Percentiles rank a stretch among this genome's conserved stretches.
Conservation (phyloP, 1,284 basidiomycete species). For the Singerocomus rubriflavus region DNA sequence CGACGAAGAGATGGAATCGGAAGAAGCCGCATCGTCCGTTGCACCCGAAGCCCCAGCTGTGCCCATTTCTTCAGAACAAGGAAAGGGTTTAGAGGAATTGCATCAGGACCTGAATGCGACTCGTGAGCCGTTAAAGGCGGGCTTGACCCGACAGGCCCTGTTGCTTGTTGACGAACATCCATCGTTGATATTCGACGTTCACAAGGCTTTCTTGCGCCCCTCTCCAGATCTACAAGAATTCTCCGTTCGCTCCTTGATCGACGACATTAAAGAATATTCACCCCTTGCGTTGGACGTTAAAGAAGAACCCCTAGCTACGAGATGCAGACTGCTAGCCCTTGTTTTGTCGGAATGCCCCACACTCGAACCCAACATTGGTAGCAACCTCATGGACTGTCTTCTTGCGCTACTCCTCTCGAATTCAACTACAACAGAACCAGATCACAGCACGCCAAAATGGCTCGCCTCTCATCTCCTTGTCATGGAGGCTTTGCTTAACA, state of each 20-base stretch:
- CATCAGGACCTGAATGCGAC: slow-evolving; percentile 60
- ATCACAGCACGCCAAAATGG: slow-evolving; percentile 72
- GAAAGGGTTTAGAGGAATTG: slow-evolving; percentile 60
- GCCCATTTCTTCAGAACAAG: slow-evolving; percentile 26
- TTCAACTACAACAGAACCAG: slow-evolving; percentile 46
- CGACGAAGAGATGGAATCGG: slow-evolving; percentile 31
- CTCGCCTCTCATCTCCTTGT: slow-evolving; percentile 79
- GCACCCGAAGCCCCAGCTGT: slow-evolving; percentile 8
- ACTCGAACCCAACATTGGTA: slow-evolving; percentile 47
- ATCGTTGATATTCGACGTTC: slow-evolving; percentile 87
- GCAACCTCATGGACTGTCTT: slow-evolving; percentile 61
- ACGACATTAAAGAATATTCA: slow-evolving; percentile 70
- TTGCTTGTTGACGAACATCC: slow-evolving; percentile 84
- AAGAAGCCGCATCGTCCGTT: slow-evolving; percentile 21
- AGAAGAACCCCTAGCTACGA: slow-evolving; percentile 73
- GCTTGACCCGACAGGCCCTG: slow-evolving; percentile 70
- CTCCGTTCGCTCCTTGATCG: slow-evolving; percentile 63
- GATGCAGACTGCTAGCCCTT: slow-evolving; percentile 84
- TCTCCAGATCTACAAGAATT: slow-evolving; percentile 57
- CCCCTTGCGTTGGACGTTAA: slow-evolving; percentile 61
- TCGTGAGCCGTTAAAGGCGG: slow-evolving; percentile 64
- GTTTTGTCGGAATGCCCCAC: slow-evolving; percentile 74
- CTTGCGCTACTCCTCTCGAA: slow-evolving; percentile 63
- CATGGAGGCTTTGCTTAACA: slow-evolving; percentile 75
- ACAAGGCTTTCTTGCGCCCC: slow-evolving; percentile 71